These are phyloP conservation scores for Kalanchoe fedtschenkoi DNA, from an alignment of 164 flowering plant genomes.

Conservation along the genomic window DNA sequence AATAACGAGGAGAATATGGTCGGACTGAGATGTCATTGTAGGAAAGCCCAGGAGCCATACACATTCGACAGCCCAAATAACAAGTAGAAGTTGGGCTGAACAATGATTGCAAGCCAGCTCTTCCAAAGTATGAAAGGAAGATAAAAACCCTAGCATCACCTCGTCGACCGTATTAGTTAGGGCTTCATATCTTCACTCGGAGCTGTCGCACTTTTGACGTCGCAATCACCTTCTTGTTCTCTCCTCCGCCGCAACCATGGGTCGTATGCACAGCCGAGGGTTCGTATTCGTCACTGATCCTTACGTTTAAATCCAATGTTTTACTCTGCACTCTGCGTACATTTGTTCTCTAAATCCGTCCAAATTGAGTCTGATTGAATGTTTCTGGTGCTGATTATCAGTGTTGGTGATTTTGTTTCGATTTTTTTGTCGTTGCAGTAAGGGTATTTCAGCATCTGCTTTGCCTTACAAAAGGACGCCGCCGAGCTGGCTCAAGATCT, in stretches of 20 bases:
- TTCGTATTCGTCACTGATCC: slow-evolving; percentile 4
- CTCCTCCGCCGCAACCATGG: slow-evolving; percentile 16
- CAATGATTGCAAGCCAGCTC: no score
- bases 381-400: neutral
- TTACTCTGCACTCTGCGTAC: neutral
- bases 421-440: slow-evolving; percentile 15
- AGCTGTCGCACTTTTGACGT: no score
- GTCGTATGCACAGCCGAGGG: slow-evolving; percentile 43
- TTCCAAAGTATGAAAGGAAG: no score
- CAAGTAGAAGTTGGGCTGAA: no score
- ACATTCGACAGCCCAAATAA: no score
- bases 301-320: neutral
- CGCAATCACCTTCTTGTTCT: no score
- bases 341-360: neutral
- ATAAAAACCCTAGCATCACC: no score
- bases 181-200: no score
- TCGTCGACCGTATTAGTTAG: no score
- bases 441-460: slow-evolving; percentile 42
- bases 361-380: neutral
- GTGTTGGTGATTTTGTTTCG: neutral
- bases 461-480: slow-evolving; percentile 41
- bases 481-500: slow-evolving; percentile 34
- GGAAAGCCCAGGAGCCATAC: no score
- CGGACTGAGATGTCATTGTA: no score
- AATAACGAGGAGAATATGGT: no score